phyloP scores from a whole-genome alignment of 371 early-diverging fungal genomes.

The Chytridium lagenaria region DNA sequence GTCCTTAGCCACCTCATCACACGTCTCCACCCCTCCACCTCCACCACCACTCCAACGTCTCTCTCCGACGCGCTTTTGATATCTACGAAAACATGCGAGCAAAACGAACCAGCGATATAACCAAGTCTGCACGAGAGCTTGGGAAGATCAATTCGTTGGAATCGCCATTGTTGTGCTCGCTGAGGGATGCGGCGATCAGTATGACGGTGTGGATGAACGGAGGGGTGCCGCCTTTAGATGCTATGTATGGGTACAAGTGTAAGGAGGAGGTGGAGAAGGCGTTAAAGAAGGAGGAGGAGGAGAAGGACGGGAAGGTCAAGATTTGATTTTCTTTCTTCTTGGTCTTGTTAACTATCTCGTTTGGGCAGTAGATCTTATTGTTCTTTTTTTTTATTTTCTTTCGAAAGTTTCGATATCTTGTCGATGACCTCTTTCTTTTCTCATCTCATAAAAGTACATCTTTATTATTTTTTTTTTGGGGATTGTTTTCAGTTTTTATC shows the following conservation, averaged over 20 bases:
- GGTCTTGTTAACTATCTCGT: no score
- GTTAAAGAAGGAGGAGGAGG: not conserved
- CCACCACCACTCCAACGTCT: not conserved
- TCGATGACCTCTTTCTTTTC: no score
- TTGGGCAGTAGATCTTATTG: no score
- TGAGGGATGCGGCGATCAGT: not conserved
- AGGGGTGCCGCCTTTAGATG: slow-evolving; percentile 15
- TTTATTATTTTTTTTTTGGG: no score
- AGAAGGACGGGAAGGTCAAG: no score
- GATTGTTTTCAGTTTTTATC: no score
- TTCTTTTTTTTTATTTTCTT: no score
- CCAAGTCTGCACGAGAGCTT: slow-evolving; percentile 7
- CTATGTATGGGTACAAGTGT: slow-evolving; percentile 11
- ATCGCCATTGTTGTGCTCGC: not conserved
- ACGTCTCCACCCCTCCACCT: slow-evolving; percentile 23
- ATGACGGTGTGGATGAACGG: not conserved
- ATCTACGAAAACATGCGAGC: not conserved
- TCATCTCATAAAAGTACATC: no score
- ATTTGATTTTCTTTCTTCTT: no score
- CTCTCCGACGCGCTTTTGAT: not conserved
- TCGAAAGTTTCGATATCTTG: no score
- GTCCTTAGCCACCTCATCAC: slow-evolving; percentile 49
- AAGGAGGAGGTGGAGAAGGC: slow-evolving; percentile 11
- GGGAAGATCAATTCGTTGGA: slow-evolving; percentile 16
- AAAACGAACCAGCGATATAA: slow-evolving; percentile 3